Conservation (phyloP, 768 basidiomycete species). For the Amanita jacksonii region DNA sequence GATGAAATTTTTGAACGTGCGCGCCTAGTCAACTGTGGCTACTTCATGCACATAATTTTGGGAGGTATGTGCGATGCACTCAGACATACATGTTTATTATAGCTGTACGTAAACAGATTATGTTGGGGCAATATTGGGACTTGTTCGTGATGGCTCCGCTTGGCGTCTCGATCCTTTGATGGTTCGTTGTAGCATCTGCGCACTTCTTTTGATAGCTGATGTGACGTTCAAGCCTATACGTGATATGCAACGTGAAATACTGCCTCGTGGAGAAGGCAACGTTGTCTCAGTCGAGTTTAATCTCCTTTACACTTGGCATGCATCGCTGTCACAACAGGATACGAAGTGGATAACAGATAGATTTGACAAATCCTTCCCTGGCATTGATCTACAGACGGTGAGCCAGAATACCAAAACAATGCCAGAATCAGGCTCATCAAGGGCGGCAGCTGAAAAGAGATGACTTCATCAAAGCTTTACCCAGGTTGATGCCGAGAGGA, state of each 20-base stretch:
- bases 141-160: constrained; percentile 48
- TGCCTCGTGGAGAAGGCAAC: constrained; percentile 65
- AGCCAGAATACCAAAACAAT: constrained; percentile 1
- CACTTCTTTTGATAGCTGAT: background rate
- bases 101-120: constrained; percentile 37
- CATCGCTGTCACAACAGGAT: constrained; percentile 47
- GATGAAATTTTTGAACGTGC: constrained; percentile 71
- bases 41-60: constrained; percentile 62
- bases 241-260: constrained; percentile 37
- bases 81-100: background rate
- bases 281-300: constrained; percentile 73
- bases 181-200: constrained; percentile 23
- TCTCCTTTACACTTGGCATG: constrained; percentile 56
- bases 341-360: constrained; percentile 40
- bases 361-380: constrained; percentile 36
- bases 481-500: constrained; percentile 12
- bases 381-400: constrained; percentile 31
- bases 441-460: background rate
- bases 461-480: background rate
- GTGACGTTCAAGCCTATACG: constrained; percentile 34
- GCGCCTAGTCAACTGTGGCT: constrained; percentile 64
- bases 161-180: constrained; percentile 67
- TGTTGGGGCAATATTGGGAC: constrained; percentile 63
- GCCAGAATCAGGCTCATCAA: background rate
- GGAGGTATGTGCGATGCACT: constrained; percentile 24